Percentiles rank a stretch among this genome's conserved stretches.
phyloP scores from a whole-genome alignment of 2,329 filamentous ascomycete species.

The Colletotrichum plurivorum region DNA sequence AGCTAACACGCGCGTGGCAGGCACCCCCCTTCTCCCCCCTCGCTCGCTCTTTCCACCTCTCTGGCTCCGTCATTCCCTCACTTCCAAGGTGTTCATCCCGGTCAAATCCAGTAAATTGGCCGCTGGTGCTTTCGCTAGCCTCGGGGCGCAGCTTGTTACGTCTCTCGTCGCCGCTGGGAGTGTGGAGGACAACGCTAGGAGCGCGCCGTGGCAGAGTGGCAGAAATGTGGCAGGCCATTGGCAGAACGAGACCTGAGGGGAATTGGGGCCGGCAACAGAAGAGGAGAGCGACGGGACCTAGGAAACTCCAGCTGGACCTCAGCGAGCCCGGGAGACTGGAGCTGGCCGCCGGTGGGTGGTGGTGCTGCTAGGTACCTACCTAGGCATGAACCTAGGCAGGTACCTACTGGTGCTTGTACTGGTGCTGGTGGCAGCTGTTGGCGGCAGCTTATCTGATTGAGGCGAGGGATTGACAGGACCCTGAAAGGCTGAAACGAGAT shows the following conservation, averaged over 20 bases:
- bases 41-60: background rate
- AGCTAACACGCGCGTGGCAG: constrained; percentile 8
- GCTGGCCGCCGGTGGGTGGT: too few species aligned
- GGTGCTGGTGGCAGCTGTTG: background rate
- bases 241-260: background rate
- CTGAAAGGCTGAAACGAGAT: constrained; percentile 37
- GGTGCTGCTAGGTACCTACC: too few species aligned
- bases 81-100: constrained; percentile 4
- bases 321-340: too few species aligned
- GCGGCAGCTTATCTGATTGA: constrained; percentile 25
- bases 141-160: constrained; percentile 25
- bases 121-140: constrained; percentile 31
- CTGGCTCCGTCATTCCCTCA: too few species aligned
- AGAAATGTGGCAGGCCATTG: background rate
- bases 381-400: too few species aligned
- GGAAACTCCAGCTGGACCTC: too few species aligned
- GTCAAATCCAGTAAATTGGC: constrained; percentile 28
- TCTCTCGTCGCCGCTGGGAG: background rate
- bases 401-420: too few species aligned
- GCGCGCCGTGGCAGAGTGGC: background rate
- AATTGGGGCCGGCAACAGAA: too few species aligned
- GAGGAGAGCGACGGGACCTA: too few species aligned
- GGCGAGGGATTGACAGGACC: constrained; percentile 29
- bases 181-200: background rate
- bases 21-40: constrained; percentile 22